Evolutionary conservation across 805 yeast genomes (phyloP).

Genomic region (Suhomyces canberraensis): DNA sequence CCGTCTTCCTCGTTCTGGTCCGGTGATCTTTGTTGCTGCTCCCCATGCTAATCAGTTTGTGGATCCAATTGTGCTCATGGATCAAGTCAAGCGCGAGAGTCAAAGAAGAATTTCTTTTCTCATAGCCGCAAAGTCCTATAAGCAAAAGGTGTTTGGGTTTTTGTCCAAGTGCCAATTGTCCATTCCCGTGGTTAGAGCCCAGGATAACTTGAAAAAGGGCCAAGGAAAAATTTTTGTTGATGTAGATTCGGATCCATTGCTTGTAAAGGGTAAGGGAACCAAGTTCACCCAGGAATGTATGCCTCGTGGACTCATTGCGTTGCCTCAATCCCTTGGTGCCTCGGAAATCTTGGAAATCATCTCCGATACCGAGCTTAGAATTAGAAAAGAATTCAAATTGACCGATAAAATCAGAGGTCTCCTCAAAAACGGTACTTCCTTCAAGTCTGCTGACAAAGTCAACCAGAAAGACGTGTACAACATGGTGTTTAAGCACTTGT

Average conservation of each 20-base stretch:
- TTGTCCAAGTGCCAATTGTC: conserved; percentile 74
- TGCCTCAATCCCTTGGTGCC: conserved; percentile 77
- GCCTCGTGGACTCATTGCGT: conserved; percentile 64
- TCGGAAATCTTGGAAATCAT: conserved; percentile 64
- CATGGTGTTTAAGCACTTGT: conserved; percentile 78
- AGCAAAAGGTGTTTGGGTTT: conserved; percentile 64
- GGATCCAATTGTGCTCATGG: conserved; percentile 75
- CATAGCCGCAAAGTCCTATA: conserved; percentile 79
- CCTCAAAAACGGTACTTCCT: conserved; percentile 52
- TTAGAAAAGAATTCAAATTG: conserved; percentile 69
- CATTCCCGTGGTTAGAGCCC: conserved; percentile 91
- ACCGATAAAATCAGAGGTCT: conserved; percentile 41
- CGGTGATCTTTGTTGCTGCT: conserved; percentile 90
- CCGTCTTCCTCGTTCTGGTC: conserved; percentile 65
- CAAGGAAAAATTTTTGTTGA: conserved; percentile 62
- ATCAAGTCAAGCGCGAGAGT: conserved; percentile 66
- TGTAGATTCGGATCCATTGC: conserved; percentile 48
- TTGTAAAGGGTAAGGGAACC: conserved; percentile 65
- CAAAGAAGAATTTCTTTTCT: conserved; percentile 73
- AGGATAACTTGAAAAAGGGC: conserved; percentile 72
- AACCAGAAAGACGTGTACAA: conserved; percentile 84
- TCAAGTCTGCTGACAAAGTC: conserved; percentile 74
- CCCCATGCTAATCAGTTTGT: conserved; percentile 97
- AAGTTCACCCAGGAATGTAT: conserved; percentile 60
- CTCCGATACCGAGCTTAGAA: conserved; percentile 65